Evolutionary conservation across 495 filamentous ascomycete species (phyloP).

Genomic region (Neurospora sp.): DNA sequence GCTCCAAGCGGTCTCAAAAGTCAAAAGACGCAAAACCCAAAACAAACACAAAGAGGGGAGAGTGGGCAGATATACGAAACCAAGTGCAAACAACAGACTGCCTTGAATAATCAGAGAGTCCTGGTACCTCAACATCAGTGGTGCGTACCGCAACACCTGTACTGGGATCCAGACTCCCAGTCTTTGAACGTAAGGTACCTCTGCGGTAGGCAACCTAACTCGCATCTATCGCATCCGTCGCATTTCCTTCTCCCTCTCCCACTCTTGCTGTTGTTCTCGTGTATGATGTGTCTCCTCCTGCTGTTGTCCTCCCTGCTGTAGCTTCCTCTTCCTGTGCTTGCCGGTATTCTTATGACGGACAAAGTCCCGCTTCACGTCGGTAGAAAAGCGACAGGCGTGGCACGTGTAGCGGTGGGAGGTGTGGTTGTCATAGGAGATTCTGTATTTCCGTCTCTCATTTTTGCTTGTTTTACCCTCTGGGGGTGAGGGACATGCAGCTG

Average conservation of each 20-base stretch:
- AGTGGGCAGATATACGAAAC: too few relatives aligned
- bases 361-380: neutral
- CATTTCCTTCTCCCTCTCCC: neutral
- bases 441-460: neutral
- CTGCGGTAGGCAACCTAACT: neutral
- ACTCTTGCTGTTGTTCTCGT: neutral
- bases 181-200: neutral
- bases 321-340: neutral
- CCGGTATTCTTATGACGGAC: neutral
- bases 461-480: too few relatives aligned
- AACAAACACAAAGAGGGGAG: neutral
- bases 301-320: neutral
- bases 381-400: neutral
- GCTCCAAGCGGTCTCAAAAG: too few relatives aligned
- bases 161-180: neutral
- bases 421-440: neutral
- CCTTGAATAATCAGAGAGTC: too few relatives aligned
- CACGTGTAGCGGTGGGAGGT: neutral
- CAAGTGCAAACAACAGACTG: too few relatives aligned
- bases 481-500: too few relatives aligned
- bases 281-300: neutral
- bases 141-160: neutral
- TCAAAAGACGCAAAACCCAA: neutral
- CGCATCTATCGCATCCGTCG: neutral
- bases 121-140: neutral